These are phyloP conservation scores for Lepidopterella palustris DNA, from an alignment of 495 filamentous ascomycete species.

Conservation along the genomic window DNA sequence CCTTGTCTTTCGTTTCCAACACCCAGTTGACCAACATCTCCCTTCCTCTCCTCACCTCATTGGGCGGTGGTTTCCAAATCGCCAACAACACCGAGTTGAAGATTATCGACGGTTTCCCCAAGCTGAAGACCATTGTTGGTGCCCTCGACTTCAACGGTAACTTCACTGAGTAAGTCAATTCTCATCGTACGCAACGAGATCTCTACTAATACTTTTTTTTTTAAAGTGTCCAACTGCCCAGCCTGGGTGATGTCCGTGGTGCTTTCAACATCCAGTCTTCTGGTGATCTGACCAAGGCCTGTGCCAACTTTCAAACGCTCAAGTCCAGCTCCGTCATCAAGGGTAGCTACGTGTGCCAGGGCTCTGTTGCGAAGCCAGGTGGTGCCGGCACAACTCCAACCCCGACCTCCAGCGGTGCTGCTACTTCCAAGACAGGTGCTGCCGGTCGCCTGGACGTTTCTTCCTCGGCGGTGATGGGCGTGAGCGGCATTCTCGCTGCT, in stretches of 20 bases:
- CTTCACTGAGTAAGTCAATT: constrained; percentile 65
- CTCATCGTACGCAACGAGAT: not conserved
- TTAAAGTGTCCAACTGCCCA: constrained; percentile 67
- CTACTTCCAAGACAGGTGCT: constrained; percentile 25
- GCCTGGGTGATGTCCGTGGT: constrained; percentile 69
- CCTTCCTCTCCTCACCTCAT: constrained; percentile 56
- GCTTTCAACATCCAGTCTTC: constrained; percentile 80
- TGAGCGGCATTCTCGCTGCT: constrained; percentile 35
- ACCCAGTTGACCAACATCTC: constrained; percentile 66
- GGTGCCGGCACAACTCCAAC: constrained; percentile 27
- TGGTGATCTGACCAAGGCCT: constrained; percentile 35
- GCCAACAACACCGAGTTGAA: constrained; percentile 76
- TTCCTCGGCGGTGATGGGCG: constrained; percentile 27
- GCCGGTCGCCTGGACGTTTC: constrained; percentile 31
- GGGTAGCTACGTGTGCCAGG: constrained; percentile 41
- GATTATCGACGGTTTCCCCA: constrained; percentile 57
- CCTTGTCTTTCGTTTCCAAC: constrained; percentile 75
- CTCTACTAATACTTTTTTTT: constrained; percentile 17
- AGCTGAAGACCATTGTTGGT: constrained; percentile 64
- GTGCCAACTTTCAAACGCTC: constrained; percentile 40
- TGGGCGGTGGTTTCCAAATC: constrained; percentile 74
- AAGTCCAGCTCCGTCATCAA: constrained; percentile 42
- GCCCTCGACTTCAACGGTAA: constrained; percentile 84
- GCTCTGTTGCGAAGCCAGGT: constrained; percentile 30
- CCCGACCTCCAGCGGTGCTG: constrained; percentile 12